phyloP scores from a whole-genome alignment of 345 rosid genomes.

The Citrus trifoliata region DNA sequence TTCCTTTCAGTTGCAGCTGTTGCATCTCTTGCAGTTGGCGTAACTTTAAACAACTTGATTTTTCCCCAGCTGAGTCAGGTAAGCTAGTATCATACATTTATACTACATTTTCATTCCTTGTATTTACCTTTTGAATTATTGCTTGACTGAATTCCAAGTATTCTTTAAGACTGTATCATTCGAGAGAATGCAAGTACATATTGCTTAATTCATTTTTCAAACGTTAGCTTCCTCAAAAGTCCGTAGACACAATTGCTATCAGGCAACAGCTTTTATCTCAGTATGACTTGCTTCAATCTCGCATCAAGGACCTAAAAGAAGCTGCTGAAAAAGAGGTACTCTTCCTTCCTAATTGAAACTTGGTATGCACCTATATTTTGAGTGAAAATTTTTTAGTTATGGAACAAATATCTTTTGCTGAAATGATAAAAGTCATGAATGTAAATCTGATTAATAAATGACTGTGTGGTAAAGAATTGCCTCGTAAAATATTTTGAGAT shows the following conservation, averaged over 20 bases:
- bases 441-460: neutral
- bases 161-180: neutral
- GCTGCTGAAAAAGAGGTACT: slow-evolving; percentile 83
- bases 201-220: neutral
- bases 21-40: slow-evolving; percentile 72
- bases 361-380: too few species aligned
- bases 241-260: slow-evolving; percentile 61
- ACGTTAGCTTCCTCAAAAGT: slow-evolving; percentile 78
- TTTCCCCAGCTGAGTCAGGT: slow-evolving; percentile 75
- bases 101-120: neutral
- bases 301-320: slow-evolving; percentile 76
- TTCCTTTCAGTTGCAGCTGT: slow-evolving; percentile 70
- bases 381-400: neutral
- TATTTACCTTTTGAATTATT: neutral
- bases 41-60: slow-evolving; percentile 58
- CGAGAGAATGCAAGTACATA: neutral
- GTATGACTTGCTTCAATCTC: slow-evolving; percentile 79
- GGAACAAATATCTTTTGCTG: neutral
- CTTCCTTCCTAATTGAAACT: neutral
- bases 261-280: slow-evolving; percentile 89
- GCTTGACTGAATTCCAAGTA: slow-evolving; percentile 4
- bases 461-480: neutral
- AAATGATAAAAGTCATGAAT: neutral
- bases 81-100: slow-evolving; percentile 10
- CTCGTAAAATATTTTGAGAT: neutral